These are phyloP conservation scores for Bruguiera gymnorhiza DNA, from an alignment of 345 rosid genomes.

Conservation along the genomic window DNA sequence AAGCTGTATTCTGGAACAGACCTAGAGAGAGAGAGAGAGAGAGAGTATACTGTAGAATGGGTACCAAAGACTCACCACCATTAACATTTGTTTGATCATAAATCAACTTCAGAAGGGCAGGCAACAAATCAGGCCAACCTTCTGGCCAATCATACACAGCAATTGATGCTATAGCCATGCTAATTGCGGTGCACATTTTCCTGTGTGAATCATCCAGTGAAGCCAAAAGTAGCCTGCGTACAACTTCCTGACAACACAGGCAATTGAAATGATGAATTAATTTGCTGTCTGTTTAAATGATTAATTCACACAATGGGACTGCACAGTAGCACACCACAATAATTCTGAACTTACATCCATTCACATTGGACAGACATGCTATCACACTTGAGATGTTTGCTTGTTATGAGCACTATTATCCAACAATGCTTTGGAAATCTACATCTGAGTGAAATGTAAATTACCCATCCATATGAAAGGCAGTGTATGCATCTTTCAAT, in stretches of 20 bases:
- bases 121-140: conserved; percentile 81
- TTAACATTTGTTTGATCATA: conserved; percentile 54
- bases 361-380: too few relatives aligned
- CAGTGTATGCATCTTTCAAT: not conserved
- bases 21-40: not conserved
- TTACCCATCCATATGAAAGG: not conserved
- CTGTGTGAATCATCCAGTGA: conserved; percentile 72
- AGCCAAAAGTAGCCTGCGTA: conserved; percentile 61
- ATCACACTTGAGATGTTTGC: too few relatives aligned
- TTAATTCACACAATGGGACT: not conserved
- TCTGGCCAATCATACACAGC: conserved; percentile 93
- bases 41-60: conserved; percentile 1
- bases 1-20: not conserved
- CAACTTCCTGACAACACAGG: conserved; percentile 56
- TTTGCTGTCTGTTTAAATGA: not conserved
- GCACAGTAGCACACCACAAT: too few relatives aligned
- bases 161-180: conserved; percentile 80
- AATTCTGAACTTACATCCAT: too few relatives aligned
- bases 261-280: not conserved
- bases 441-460: too few relatives aligned
- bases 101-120: conserved; percentile 67
- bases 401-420: too few relatives aligned
- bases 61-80: conserved; percentile 48
- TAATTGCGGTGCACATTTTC: conserved; percentile 78
- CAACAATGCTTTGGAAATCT: too few relatives aligned